Evolutionary conservation across 1,284 basidiomycete genomes (phyloP).

Genomic region (Papiliotrema fonsecae): DNA sequence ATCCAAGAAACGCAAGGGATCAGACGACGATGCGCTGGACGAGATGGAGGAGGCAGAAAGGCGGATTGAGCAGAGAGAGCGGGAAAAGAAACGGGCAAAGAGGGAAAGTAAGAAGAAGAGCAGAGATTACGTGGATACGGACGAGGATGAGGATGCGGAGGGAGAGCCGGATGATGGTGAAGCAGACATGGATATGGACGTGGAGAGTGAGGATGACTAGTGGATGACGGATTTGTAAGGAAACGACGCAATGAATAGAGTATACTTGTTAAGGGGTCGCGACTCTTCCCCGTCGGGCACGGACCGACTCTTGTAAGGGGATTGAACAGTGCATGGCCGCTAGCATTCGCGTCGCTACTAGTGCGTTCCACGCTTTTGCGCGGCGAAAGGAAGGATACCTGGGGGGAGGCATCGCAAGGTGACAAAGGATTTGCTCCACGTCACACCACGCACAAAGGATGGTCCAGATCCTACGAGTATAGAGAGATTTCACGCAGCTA

Average conservation of each 20-base stretch:
- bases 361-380: background rate
- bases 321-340: too few species aligned
- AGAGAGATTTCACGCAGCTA: too few species aligned
- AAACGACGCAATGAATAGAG: background rate
- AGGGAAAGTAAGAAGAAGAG: slow-evolving; percentile 21
- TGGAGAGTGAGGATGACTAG: slow-evolving; percentile 44
- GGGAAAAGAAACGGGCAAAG: slow-evolving; percentile 30
- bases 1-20: slow-evolving; percentile 15
- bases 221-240: background rate
- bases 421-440: background rate
- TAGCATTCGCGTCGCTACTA: background rate
- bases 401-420: background rate
- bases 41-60: slow-evolving; percentile 37
- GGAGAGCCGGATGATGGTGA: slow-evolving; percentile 26
- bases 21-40: slow-evolving; percentile 24
- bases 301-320: too few species aligned
- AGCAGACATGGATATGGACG: slow-evolving; percentile 40
- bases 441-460: too few species aligned
- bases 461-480: background rate
- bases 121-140: slow-evolving; percentile 30
- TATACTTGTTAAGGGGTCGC: background rate
- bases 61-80: slow-evolving; percentile 27
- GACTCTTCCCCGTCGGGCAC: too few species aligned
- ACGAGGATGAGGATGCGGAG: slow-evolving; percentile 29
- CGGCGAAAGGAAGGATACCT: background rate